A percentile compares a stretch with the other conserved stretches of the same genome.
Conservation (phyloP, 1,284 basidiomycete species). For the Anthracocystis walkeri region DNA sequence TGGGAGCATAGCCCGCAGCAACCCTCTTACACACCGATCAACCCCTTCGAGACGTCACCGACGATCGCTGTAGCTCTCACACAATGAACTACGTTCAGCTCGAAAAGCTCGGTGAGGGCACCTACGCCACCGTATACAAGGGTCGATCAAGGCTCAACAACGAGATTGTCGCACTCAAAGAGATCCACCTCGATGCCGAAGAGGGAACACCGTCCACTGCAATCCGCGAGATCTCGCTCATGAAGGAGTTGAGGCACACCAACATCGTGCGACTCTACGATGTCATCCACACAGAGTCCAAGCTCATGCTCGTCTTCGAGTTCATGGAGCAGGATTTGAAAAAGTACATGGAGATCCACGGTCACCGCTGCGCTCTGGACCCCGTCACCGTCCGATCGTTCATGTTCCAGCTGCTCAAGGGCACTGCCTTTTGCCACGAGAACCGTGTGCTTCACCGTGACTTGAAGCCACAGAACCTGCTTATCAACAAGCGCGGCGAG, state of each 20-base stretch:
- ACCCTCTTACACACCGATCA: background rate
- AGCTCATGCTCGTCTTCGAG: slow-evolving; percentile 98
- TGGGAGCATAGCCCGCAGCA: background rate
- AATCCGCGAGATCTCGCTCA: slow-evolving; percentile 93
- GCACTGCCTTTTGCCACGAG: slow-evolving; percentile 98
- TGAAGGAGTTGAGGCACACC: slow-evolving; percentile 95
- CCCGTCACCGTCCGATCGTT: slow-evolving; percentile 93
- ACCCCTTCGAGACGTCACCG: too few relatives aligned
- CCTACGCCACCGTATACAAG: slow-evolving; percentile 69
- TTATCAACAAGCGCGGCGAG: slow-evolving; percentile 98
- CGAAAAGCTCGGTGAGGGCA: slow-evolving; percentile 69
- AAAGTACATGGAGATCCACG: slow-evolving; percentile 99
- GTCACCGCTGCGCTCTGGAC: slow-evolving; percentile 92
- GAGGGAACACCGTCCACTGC: slow-evolving; percentile 94
- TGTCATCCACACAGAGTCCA: slow-evolving; percentile 94
- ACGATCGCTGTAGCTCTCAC: background rate
- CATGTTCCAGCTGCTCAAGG: slow-evolving; percentile 97
- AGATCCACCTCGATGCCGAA: slow-evolving; percentile 94
- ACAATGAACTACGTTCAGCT: slow-evolving; percentile 68
- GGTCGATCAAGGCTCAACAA: slow-evolving; percentile 67
- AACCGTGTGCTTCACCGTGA: slow-evolving; percentile 97
- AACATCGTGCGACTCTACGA: slow-evolving; percentile 97
- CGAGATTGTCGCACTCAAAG: slow-evolving; percentile 76
- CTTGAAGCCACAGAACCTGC: slow-evolving; percentile 95
- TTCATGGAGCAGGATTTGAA: slow-evolving; percentile 98